A percentile compares a stretch with the other conserved stretches of the same genome.
Conservation (phyloP, 2,329 filamentous ascomycete genomes). For the Ophiocordyceps camponoti-saundersi region DNA sequence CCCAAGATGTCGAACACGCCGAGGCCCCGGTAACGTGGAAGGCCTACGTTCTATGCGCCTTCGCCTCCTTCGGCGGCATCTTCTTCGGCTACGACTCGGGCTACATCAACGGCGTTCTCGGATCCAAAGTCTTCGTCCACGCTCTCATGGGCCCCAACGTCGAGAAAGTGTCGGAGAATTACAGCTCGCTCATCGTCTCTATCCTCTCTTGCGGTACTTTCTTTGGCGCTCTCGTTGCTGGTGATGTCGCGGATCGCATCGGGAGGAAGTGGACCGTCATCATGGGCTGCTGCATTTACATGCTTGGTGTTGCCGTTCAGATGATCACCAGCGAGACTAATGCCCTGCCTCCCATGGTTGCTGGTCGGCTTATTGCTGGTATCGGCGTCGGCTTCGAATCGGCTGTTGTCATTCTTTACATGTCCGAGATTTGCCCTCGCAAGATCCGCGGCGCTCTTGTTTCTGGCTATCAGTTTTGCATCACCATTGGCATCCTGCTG, state of each 20-base stretch:
- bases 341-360: slow-evolving; percentile 45
- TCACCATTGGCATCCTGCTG: slow-evolving; percentile 63
- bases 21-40: slow-evolving; percentile 54
- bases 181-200: slow-evolving; percentile 47
- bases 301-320: slow-evolving; percentile 51
- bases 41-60: slow-evolving; percentile 53
- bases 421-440: slow-evolving; percentile 62
- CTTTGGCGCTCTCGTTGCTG: slow-evolving; percentile 61
- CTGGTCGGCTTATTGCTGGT: slow-evolving; percentile 59
- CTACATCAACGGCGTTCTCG: slow-evolving; percentile 52
- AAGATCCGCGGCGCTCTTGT: slow-evolving; percentile 65
- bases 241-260: slow-evolving; percentile 59
- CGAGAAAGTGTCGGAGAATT: slow-evolving; percentile 17
- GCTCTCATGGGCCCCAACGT: slow-evolving; percentile 26
- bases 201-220: slow-evolving; percentile 67
- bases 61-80: slow-evolving; percentile 55
- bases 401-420: slow-evolving; percentile 69
- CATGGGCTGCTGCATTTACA: slow-evolving; percentile 54
- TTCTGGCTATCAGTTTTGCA: slow-evolving; percentile 70
- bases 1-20: slow-evolving; percentile 37
- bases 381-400: slow-evolving; percentile 69
- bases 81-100: slow-evolving; percentile 70
- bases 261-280: slow-evolving; percentile 60
- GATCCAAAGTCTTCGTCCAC: slow-evolving; percentile 31
- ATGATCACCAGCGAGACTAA: slow-evolving; percentile 29